These are phyloP conservation scores for Hericium erinaceus DNA, from an alignment of 768 basidiomycete species.

Conservation along the genomic window DNA sequence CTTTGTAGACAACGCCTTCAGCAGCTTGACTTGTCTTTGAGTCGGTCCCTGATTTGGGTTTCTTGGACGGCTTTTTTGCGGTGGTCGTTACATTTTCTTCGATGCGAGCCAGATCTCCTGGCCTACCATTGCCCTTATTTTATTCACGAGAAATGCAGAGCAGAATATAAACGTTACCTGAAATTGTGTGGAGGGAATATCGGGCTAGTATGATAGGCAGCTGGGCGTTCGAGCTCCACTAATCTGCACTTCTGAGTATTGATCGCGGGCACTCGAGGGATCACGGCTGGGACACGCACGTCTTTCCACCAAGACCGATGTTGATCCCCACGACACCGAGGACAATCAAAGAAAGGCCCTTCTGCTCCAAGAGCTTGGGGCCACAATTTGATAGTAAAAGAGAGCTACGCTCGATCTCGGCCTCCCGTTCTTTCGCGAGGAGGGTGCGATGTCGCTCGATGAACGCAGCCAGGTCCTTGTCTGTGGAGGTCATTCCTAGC, in stretches of 20 bases:
- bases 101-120: slow-evolving; percentile 84
- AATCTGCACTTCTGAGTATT: slow-evolving; percentile 45
- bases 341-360: slow-evolving; percentile 71
- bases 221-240: slow-evolving; percentile 77
- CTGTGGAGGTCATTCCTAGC: slow-evolving; percentile 13
- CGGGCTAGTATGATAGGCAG: slow-evolving; percentile 64
- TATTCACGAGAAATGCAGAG: too few species aligned
- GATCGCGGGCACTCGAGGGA: background rate
- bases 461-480: slow-evolving; percentile 40
- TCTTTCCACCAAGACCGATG: slow-evolving; percentile 88
- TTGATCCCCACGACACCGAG: slow-evolving; percentile 64
- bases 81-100: slow-evolving; percentile 50
- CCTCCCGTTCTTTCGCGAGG: slow-evolving; percentile 62
- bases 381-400: slow-evolving; percentile 77
- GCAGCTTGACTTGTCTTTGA: slow-evolving; percentile 20
- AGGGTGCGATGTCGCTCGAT: slow-evolving; percentile 59
- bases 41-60: slow-evolving; percentile 30
- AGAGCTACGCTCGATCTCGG: slow-evolving; percentile 76
- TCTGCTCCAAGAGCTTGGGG: slow-evolving; percentile 78
- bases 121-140: slow-evolving; percentile 30
- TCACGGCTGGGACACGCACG: slow-evolving; percentile 33
- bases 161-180: slow-evolving; percentile 34
- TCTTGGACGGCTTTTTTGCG: slow-evolving; percentile 34
- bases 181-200: slow-evolving; percentile 83
- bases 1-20: slow-evolving; percentile 87